Evolutionary conservation across 768 basidiomycete genomes (phyloP).

Genomic region (Serendipita sp.): DNA sequence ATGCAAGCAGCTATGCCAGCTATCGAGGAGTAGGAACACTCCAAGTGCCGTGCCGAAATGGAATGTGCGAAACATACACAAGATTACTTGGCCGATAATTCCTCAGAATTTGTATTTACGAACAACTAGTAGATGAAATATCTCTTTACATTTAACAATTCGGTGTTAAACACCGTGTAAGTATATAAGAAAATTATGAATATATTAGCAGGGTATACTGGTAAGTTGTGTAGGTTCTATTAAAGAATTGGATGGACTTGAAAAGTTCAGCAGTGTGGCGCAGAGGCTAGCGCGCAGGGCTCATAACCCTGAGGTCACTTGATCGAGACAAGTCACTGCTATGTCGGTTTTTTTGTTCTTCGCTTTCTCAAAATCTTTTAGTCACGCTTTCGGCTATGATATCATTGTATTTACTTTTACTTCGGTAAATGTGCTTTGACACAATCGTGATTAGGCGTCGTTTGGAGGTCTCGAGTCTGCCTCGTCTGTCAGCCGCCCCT

Average conservation of each 20-base stretch:
- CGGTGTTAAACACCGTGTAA: too few species aligned
- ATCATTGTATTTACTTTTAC: background rate
- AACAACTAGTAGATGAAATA: too few species aligned
- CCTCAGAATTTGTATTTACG: too few species aligned
- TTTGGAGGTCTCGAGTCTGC: background rate
- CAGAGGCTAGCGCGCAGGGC: conserved; percentile 6
- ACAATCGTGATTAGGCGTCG: background rate
- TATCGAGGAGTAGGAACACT: background rate
- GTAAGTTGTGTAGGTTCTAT: background rate
- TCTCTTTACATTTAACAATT: too few species aligned
- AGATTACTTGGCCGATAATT: background rate
- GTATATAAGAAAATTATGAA: background rate
- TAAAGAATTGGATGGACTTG: background rate
- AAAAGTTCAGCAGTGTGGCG: conserved; percentile 3
- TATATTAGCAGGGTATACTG: background rate
- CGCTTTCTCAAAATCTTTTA: too few species aligned
- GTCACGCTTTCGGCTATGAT: too few species aligned
- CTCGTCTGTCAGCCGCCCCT: background rate
- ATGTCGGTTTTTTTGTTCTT: background rate
- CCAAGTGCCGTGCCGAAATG: too few species aligned
- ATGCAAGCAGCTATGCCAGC: conserved; percentile 32
- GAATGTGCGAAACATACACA: background rate
- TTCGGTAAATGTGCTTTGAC: background rate
- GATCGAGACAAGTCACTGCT: conserved; percentile 7
- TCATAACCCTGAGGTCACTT: conserved; percentile 7